Percentiles rank a stretch among this genome's conserved stretches.
Evolutionary conservation across 116 monocot genomes (phyloP).

Genomic region (Dioscorea cayenensis): DNA sequence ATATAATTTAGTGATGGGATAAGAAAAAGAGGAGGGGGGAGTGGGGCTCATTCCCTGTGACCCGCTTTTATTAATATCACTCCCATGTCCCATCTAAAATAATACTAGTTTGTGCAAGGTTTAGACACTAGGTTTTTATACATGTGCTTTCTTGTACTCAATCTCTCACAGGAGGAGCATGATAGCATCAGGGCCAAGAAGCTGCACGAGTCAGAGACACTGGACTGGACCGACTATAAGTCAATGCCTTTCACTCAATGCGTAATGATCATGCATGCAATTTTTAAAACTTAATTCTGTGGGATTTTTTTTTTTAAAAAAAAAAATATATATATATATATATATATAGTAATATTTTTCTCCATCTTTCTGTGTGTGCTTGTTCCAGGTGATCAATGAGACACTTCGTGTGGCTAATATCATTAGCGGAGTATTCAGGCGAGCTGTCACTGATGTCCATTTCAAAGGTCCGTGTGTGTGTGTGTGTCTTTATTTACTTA

Average conservation of each 20-base stretch:
- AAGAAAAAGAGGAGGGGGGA: not conserved
- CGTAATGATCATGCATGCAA: slow-evolving; percentile 21
- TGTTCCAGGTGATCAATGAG: slow-evolving; percentile 86
- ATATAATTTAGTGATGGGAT: not conserved
- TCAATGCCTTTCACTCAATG: slow-evolving; percentile 91
- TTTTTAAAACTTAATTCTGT: too few relatives aligned
- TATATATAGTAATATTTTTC: too few relatives aligned
- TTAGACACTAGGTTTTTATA: too few relatives aligned
- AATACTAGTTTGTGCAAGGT: too few relatives aligned
- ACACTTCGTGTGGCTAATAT: slow-evolving; percentile 84
- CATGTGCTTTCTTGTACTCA: too few relatives aligned
- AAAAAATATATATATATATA: too few relatives aligned
- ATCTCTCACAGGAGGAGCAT: slow-evolving; percentile 62
- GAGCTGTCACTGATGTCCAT: slow-evolving; percentile 55
- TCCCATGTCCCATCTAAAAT: too few relatives aligned
- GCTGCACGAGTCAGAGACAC: slow-evolving; percentile 22
- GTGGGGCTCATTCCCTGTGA: too few relatives aligned
- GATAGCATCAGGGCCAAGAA: slow-evolving; percentile 45
- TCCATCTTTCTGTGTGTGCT: not conserved
- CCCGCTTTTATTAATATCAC: too few relatives aligned
- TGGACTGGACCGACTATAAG: slow-evolving; percentile 93
- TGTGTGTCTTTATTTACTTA: too few relatives aligned
- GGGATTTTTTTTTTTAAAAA: too few relatives aligned
- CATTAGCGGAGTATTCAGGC: slow-evolving; percentile 82
- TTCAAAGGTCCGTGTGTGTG: slow-evolving; percentile 44